Evolutionary conservation across 768 basidiomycete species (phyloP), one percentile per base, ranked within the genome.

Genomic region (Macrolepiota albuminosa): DNA sequence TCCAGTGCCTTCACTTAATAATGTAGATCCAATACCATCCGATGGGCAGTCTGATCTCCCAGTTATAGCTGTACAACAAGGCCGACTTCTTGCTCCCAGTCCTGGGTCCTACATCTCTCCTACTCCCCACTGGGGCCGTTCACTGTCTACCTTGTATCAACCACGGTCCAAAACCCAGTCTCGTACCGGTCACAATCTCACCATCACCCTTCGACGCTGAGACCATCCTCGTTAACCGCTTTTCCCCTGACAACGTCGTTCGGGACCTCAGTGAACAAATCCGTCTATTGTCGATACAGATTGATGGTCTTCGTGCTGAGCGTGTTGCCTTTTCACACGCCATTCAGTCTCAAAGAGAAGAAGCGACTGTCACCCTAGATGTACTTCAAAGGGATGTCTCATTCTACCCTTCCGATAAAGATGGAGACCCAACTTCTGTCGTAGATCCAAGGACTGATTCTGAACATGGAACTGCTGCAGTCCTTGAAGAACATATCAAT

Each of bases 221-320:
- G 21, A 21, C 1, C 21, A 21, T 21, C 21, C 21, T 21, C 21
- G 1, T 21, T 21, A 21, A 21, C 21, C 21, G 21, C 21, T 21
- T 21, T 21, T 21, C 21, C 1, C 21, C 21, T 1, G 26, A 40
- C 11, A 45, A 29, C 39, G n/a, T 57, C 3, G 18, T 64, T 29
- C 58, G 55, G 1, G 58, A 55, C 31, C 68, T 78, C 18, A 69
- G 73, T 53, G 66, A 68, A 26, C 73, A 76, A 51, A 68, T 79
- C 42, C 68, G 63, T 10, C 55, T 56, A 0, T 68, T 77, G 59
- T 68, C 68, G 3, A 52, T 68, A 14, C 68, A 70, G 37, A 67
- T 74, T 33, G 72, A 76, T 6, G 68, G 64, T 6, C 70, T 78
- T 42, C 67, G 65, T 43, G 59, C 66, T 3, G 77, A 79, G 56